Evolutionary conservation across 2,329 filamentous ascomycete genomes (phyloP), one percentile per base, ranked within the genome.

Genomic region (Penicillium olsonii): DNA sequence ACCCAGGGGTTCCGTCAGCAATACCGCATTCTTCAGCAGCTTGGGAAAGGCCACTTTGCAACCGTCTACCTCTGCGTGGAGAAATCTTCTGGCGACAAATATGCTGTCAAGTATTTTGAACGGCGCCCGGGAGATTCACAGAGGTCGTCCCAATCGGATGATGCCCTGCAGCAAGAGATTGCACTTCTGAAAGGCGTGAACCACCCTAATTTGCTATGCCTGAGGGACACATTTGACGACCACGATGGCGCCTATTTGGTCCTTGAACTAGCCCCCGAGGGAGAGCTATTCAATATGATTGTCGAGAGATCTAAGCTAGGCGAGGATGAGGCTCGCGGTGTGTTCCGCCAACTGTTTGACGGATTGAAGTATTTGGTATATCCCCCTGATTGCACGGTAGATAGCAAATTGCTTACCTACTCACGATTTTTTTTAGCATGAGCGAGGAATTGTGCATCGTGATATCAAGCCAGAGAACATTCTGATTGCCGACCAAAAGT

Each of bases 381-480:
- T n/a, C 4, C 27, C n/a, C 17, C 26, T n/a, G 12, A n/a, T 3
- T n/a, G 17, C 38, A n/a, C 14, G 17, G 11, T 26, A 10, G n/a
- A n/a, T n/a, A n/a, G n/a, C n/a, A n/a, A n/a, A n/a, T n/a, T n/a
- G n/a, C n/a, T n/a, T n/a, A n/a, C n/a, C n/a, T n/a, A n/a, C n/a
- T n/a, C n/a, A n/a, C n/a, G n/a, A n/a, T n/a, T n/a, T n/a, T n/a
- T 6, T 18, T 22, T n/a, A 96, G 92, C 94, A 99, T 68, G 94
- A 97, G 53, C 88, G 94, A 55, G 95, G 94, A 63, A 95, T 99
- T 68, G 92, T 97, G 5, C 94, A 99, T 69, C 87, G 94, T 50
- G 94, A 99, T 63, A 96, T 99, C 73, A 97, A 96, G 71, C 92
- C 92, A 0, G 92, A 97, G 68, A 97, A 97, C 64, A 97, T 99